These are phyloP conservation scores for Rhexocercosporidium sp. DNA, from an alignment of 2,329 filamentous ascomycete genomes.

Conservation along the genomic window DNA sequence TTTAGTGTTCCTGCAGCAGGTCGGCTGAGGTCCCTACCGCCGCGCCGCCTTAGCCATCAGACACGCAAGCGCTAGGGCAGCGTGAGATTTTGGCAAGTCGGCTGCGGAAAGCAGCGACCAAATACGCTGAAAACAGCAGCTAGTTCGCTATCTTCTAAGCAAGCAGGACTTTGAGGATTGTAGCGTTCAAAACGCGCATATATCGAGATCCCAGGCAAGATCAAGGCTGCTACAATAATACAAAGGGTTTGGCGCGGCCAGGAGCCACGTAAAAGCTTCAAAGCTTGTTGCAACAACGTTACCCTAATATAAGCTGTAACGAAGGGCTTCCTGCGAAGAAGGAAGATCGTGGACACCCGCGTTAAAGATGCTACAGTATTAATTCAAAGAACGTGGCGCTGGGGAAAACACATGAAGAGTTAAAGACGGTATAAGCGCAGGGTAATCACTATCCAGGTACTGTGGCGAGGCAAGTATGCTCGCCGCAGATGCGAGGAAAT, in stretches of 20 bases:
- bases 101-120: too few species aligned
- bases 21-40: too few species aligned
- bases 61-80: too few species aligned
- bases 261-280: slow-evolving; percentile 83
- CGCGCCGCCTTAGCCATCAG: too few species aligned
- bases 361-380: slow-evolving; percentile 88
- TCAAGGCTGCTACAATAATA: slow-evolving; percentile 92
- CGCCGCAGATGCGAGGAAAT: background rate
- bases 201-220: too few species aligned
- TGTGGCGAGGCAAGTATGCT: slow-evolving; percentile 79
- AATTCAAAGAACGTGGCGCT: slow-evolving; percentile 91
- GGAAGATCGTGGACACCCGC: slow-evolving; percentile 90
- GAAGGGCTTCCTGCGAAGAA: slow-evolving; percentile 90
- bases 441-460: slow-evolving; percentile 84
- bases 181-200: too few species aligned
- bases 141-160: too few species aligned
- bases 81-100: too few species aligned
- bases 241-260: slow-evolving; percentile 94
- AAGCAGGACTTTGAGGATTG: too few species aligned
- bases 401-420: slow-evolving; percentile 75
- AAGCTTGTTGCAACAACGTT: slow-evolving; percentile 79
- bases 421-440: slow-evolving; percentile 93
- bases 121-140: too few species aligned
- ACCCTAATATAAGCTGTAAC: slow-evolving; percentile 87
- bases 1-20: too few species aligned